phyloP scores from a whole-genome alignment of 2,329 filamentous ascomycete species.

The Cladorrhinum sp. region DNA sequence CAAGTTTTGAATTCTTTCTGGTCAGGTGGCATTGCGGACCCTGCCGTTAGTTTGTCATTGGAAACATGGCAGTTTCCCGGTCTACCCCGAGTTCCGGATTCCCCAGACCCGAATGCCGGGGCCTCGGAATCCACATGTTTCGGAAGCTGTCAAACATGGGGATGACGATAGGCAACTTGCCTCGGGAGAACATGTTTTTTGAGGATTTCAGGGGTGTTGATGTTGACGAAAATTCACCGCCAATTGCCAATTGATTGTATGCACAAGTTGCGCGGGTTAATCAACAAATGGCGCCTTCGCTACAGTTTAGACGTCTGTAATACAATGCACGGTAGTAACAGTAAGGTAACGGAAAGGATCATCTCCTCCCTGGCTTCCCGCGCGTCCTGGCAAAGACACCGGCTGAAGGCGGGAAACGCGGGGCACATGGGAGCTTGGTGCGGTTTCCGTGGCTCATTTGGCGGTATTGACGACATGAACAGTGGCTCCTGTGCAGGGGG shows the following conservation, averaged over 20 bases:
- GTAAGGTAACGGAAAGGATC: conserved; percentile 6
- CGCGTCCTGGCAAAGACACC: conserved; percentile 2
- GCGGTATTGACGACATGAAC: conserved; percentile 1
- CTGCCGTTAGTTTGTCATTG: conserved; percentile 8
- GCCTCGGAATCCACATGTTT: conserved; percentile 22
- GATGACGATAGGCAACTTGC: background rate
- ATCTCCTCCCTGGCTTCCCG: conserved; percentile 8
- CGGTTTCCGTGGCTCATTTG: background rate
- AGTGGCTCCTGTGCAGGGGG: conserved; percentile 5
- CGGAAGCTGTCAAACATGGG: conserved; percentile 6
- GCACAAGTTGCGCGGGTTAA: background rate
- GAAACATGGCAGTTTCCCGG: conserved; percentile 16
- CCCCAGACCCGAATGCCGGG: conserved; percentile 20
- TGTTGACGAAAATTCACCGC: background rate
- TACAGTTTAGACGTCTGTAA: background rate
- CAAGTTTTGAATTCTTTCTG: background rate
- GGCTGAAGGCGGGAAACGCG: conserved; percentile 14
- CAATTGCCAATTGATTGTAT: background rate
- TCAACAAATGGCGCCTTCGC: background rate
- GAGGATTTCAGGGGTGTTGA: background rate
- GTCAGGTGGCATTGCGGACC: conserved; percentile 4
- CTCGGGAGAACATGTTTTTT: background rate
- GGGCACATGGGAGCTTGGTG: conserved; percentile 8
- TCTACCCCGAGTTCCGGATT: conserved; percentile 18
- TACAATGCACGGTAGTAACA: background rate